Evolutionary conservation across 805 yeast species (phyloP), one percentile per base, ranked within the genome.

Genomic region (Debaryomyces hansenii): DNA sequence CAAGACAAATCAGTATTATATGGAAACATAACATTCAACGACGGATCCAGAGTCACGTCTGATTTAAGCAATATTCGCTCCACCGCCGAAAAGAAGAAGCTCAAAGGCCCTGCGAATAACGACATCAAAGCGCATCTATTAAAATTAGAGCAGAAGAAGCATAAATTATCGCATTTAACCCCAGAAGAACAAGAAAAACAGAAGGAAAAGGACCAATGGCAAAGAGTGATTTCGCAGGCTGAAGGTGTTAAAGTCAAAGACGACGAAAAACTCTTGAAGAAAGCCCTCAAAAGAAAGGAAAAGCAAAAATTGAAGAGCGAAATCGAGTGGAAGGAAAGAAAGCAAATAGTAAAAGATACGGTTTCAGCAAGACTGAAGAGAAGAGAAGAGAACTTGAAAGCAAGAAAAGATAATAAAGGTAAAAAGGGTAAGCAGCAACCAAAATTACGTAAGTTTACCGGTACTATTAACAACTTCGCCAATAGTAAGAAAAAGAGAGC

Each of bases 281-380:
- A 89, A 65, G 88, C 97, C 2, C 67, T 92, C 50, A 90, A 87
- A 71, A 79, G 87, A 57, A 88, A 90, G 62, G 92, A 89, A 57
- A 82, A 87, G 50, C 78, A 79, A 60, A 94, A 94, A 74, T 79
- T 87, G 60, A 88, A 84, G 72, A 85, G 95, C 47, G 96, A 90
- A 58, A 72, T 82, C 42, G 96, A 92, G 66, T 94, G 99, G 99
- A 79, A 72, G 53, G 97, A 92, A 42, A 81, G 99, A 54, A 85
- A 87, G 63, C 87, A 84, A 56, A 78, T 78, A 32, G 96, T 94
- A 11, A 80, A 81, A 48, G 87, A 84, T 55, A 83, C 85, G 33
- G 84, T 87, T 43, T 77, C 83, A 40, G 87, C 85, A 14, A 85
- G 86, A 58, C 83, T 80, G 52, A 88, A 90, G 72, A 86, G 94